Conservation (phyloP, 225 moss, liverwort and hornwort genomes). For the Bryoerythrophyllum caledonicum region DNA sequence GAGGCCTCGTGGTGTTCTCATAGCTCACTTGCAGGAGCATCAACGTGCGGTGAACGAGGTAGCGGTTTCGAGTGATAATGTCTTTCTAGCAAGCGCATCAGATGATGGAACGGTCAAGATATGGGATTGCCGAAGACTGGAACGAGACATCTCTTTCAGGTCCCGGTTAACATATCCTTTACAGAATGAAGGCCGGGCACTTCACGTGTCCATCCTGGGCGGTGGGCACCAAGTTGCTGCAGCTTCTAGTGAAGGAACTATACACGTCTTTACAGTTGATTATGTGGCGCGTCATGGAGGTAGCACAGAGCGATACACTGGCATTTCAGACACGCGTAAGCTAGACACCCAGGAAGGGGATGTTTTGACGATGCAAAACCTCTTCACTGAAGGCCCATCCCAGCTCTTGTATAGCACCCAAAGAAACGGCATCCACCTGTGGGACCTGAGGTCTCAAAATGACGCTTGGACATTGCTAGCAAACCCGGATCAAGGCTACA, state of each 20-base stretch:
- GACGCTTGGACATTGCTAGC: conserved; percentile 82
- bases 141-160: conserved; percentile 88
- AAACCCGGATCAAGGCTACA: conserved; percentile 81
- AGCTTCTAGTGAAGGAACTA: conserved; percentile 74
- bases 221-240: conserved; percentile 91
- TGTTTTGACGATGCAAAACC: conserved; percentile 81
- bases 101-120: conserved; percentile 99
- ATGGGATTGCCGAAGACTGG: conserved; percentile 94
- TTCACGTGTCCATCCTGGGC: conserved; percentile 80
- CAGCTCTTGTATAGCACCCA: conserved; percentile 92
- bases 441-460: conserved; percentile 75
- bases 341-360: conserved; percentile 87
- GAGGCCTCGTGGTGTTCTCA: conserved; percentile 91
- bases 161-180: conserved; percentile 87
- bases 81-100: conserved; percentile 91
- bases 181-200: conserved; percentile 64
- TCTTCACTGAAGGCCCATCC: conserved; percentile 71
- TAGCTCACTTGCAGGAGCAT: conserved; percentile 97
- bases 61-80: conserved; percentile 87
- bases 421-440: conserved; percentile 75
- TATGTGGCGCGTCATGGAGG: conserved; percentile 82
- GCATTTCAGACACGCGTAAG: conserved; percentile 87
- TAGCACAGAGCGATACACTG: conserved; percentile 79
- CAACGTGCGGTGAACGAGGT: conserved; percentile 95
- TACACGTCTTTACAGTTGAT: conserved; percentile 88